Evolutionary conservation across 257 asterid species (phyloP).

Genomic region (Haberlea rhodopensis): DNA sequence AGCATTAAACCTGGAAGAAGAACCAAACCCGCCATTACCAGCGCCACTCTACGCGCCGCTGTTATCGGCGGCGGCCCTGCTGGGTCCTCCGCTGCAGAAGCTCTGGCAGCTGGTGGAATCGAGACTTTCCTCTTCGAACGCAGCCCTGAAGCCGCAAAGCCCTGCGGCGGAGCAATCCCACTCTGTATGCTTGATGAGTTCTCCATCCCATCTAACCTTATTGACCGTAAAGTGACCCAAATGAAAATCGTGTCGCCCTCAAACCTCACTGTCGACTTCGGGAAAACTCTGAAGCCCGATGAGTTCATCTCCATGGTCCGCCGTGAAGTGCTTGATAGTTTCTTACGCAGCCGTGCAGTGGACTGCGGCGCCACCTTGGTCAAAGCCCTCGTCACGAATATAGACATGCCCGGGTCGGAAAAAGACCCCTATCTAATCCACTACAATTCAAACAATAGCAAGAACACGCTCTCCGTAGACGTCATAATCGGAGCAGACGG

Average conservation of each 20-base stretch:
- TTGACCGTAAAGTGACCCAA: slow-evolving; percentile 73
- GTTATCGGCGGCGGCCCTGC: slow-evolving; percentile 91
- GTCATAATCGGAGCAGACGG: slow-evolving; percentile 83
- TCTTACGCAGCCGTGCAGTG: slow-evolving; percentile 67
- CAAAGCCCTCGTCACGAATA: slow-evolving; percentile 59
- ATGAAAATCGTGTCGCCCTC: slow-evolving; percentile 83
- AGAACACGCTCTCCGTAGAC: slow-evolving; percentile 51
- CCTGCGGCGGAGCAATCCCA: slow-evolving; percentile 91
- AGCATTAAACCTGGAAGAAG: slow-evolving; percentile 20
- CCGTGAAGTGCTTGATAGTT: slow-evolving; percentile 76
- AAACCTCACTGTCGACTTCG: slow-evolving; percentile 68
- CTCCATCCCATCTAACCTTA: slow-evolving; percentile 56
- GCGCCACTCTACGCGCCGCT: slow-evolving; percentile 61
- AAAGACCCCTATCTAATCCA: slow-evolving; percentile 53
- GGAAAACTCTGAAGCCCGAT: slow-evolving; percentile 55
- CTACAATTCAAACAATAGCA: slow-evolving; percentile 39
- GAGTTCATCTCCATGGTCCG: slow-evolving; percentile 89
- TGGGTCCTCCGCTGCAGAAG: slow-evolving; percentile 87
- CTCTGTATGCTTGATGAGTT: slow-evolving; percentile 86
- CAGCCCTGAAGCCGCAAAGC: slow-evolving; percentile 67
- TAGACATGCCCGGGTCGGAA: slow-evolving; percentile 43
- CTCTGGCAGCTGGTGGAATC: slow-evolving; percentile 68
- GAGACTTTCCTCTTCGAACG: slow-evolving; percentile 86
- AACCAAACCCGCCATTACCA: slow-evolving; percentile 20
- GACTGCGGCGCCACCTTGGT: slow-evolving; percentile 55